These are phyloP conservation scores for Flaveria sonorensis DNA, from an alignment of 129 eudicot species.

Conservation along the genomic window DNA sequence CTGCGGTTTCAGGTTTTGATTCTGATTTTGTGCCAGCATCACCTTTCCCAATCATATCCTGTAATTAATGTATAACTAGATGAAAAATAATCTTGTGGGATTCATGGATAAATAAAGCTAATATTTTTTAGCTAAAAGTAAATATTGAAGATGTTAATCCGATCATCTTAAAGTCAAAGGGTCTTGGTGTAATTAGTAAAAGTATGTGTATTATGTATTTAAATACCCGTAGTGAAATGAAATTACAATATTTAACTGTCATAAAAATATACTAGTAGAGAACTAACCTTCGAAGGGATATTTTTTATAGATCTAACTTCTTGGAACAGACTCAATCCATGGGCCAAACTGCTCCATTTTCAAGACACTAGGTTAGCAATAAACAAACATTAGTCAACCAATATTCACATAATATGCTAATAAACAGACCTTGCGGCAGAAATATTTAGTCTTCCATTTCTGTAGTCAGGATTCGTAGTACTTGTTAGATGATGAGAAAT, in stretches of 20 bases:
- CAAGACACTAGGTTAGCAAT: constrained; percentile 32
- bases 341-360: constrained; percentile 68
- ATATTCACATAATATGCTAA: constrained; percentile 9
- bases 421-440: constrained; percentile 65
- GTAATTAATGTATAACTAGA: constrained; percentile 3
- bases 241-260: constrained; percentile 5
- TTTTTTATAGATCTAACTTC: constrained; percentile 55
- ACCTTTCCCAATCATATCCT: constrained; percentile 41
- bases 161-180: no score
- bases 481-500: constrained; percentile 77
- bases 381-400: background rate
- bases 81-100: no score
- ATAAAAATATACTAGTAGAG: background rate
- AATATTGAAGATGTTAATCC: no score
- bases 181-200: no score
- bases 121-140: no score
- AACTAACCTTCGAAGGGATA: constrained; percentile 31
- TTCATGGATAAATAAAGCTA: no score
- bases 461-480: constrained; percentile 62
- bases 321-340: constrained; percentile 79
- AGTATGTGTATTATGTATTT: no score
- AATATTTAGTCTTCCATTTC: constrained; percentile 84
- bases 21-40: constrained; percentile 42
- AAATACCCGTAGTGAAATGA: constrained; percentile 4
- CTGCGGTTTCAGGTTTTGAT: constrained; percentile 45